Base-by-base conservation (phyloP, 306 rosid species). In the Pterocarpus macrocarpus region DNA sequence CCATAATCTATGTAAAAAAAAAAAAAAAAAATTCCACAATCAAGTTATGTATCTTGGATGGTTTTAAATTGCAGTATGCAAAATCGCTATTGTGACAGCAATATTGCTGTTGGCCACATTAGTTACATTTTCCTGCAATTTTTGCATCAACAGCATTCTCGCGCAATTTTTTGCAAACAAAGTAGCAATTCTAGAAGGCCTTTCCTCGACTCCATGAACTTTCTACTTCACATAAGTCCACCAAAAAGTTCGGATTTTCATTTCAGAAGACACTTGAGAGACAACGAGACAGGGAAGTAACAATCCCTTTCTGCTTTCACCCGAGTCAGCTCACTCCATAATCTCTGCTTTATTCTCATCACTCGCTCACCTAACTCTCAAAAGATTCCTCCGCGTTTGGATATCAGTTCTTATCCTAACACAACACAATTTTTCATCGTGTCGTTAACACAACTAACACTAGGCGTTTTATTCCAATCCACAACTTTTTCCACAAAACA, bases 141-240 rank as follows among this genome's bases (percentile, higher is more conserved):
- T 55, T 15, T 50, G 57, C 16, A 50, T 12, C 16, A n/a, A 50
- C 57, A 2, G 13, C 57, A 14, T 13, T 50, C 11, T n/a, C 11
- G 5, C 3, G 1, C 7, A 4, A 14, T 52, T 52, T 15, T 15
- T 5, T 15, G 58, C 58, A 5, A 44, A 11, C 56, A 49, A 3
- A 39, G 7, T 3, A 39, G 4, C 56, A 49, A 49, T 13, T 15
- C n/a, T 13, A 49, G 16, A 49, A 49, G 15, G 16, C 56, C 56
- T 13, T 49, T 3, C 16, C 56, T 49, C 6, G 49, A 8, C 49
- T 5, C 53, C 9, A 12, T 47, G 10, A 47, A 2, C 0, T 1
- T 71, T 72, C 30, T 55, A 14, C 28, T 80, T 52, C 43, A 38
- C 78, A 70, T 52, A 66, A 66, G 38, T 55, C 44, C 22, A 35